These are phyloP conservation scores for Aspergillus hancockii DNA, from an alignment of 495 filamentous ascomycete genomes.

Conservation along the genomic window DNA sequence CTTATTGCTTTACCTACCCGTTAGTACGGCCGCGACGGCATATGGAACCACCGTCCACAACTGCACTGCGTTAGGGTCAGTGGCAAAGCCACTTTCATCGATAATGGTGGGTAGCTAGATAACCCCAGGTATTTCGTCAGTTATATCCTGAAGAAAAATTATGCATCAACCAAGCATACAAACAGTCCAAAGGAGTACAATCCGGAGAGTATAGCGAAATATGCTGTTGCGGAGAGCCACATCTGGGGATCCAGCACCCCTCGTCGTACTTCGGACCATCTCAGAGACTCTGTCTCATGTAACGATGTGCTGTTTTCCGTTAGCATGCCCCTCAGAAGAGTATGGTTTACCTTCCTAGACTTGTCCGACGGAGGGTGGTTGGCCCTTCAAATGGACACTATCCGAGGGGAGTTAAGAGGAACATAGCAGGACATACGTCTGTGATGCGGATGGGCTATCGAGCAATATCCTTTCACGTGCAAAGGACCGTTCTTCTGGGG, in stretches of 20 bases:
- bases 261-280: conserved; percentile 45
- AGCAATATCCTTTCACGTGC: conserved; percentile 38
- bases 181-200: conserved; percentile 48
- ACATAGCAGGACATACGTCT: conserved; percentile 27
- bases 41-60: conserved; percentile 88
- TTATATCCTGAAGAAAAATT: background rate
- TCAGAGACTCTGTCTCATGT: conserved; percentile 36
- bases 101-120: conserved; percentile 75
- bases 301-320: conserved; percentile 20
- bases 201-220: conserved; percentile 45
- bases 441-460: conserved; percentile 37
- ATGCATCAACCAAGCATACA: conserved; percentile 21
- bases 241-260: conserved; percentile 37
- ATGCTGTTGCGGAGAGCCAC: conserved; percentile 45
- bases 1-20: conserved; percentile 54
- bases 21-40: conserved; percentile 73
- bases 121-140: conserved; percentile 6
- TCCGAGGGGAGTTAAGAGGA: background rate
- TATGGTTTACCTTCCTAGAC: background rate
- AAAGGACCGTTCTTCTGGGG: conserved; percentile 48
- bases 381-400: too few species aligned
- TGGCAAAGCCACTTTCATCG: conserved; percentile 60
- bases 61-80: conserved; percentile 68
- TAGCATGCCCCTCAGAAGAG: background rate
- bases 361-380: background rate